phyloP scores from a whole-genome alignment of 768 basidiomycete species.

The Leccinum sublutescens region DNA sequence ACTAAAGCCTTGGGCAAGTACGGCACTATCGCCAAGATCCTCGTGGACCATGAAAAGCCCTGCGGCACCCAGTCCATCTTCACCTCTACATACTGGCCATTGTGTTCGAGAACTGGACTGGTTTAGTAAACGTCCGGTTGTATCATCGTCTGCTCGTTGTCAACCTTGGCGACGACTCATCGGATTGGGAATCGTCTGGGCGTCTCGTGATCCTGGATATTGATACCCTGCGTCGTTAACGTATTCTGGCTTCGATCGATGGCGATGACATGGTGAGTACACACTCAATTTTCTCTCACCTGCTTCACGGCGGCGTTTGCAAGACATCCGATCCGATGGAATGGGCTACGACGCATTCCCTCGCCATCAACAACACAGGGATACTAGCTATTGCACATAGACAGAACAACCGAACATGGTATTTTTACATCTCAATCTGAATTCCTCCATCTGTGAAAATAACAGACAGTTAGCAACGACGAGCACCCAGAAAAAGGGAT shows the following conservation, averaged over 20 bases:
- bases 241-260: background rate
- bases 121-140: constrained; percentile 2
- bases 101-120: background rate
- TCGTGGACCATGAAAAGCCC: constrained; percentile 2
- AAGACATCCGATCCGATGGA: background rate
- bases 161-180: constrained; percentile 3
- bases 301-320: background rate
- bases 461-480: background rate
- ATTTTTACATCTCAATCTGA: background rate
- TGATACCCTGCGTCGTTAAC: constrained; percentile 6
- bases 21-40: constrained; percentile 5
- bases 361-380: background rate
- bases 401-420: background rate
- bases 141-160: constrained; percentile 10
- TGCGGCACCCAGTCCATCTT: background rate
- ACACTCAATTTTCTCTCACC: background rate
- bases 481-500: background rate
- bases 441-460: background rate
- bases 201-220: constrained; percentile 4
- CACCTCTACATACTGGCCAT: background rate
- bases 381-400: background rate
- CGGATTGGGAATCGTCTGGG: constrained; percentile 2
- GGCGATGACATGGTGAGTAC: background rate
- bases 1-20: background rate
- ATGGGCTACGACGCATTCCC: background rate